Percentiles rank a stretch among this genome's conserved stretches.
These are phyloP conservation scores for Zelopaecilomyces penicillatus DNA, from an alignment of 2,329 filamentous ascomycete species.

Conservation along the genomic window DNA sequence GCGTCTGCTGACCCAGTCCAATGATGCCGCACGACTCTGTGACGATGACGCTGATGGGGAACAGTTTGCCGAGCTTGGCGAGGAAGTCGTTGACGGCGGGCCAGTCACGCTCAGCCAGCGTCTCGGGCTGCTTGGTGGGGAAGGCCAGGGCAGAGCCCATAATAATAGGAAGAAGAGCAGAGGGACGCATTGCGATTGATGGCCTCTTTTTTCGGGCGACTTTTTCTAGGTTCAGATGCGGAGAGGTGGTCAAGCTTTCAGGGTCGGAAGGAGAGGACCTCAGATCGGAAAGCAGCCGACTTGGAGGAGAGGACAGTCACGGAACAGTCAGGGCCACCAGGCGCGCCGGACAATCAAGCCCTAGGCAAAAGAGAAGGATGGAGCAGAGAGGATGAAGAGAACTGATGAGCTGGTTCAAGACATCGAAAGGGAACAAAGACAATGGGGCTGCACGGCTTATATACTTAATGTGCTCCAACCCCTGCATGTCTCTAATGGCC, in stretches of 20 bases:
- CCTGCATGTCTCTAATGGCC: too few relatives aligned
- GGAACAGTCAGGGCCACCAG: too few relatives aligned
- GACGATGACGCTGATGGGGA: constrained; percentile 10
- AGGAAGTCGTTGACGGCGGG: constrained; percentile 9
- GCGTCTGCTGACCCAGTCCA: constrained; percentile 6
- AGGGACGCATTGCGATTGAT: constrained; percentile 3
- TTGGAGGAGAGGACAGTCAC: too few relatives aligned
- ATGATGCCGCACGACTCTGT: constrained; percentile 11
- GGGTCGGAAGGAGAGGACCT: too few relatives aligned
- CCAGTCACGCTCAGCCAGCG: constrained; percentile 1
- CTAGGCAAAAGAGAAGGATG: not conserved
- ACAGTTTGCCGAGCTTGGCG: constrained; percentile 5
- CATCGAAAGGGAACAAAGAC: too few relatives aligned
- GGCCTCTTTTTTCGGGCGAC: too few relatives aligned
- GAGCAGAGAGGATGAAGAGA: not conserved
- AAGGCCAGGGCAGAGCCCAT: constrained; percentile 8
- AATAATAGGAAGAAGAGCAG: constrained; percentile 1
- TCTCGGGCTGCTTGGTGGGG: constrained; percentile 1
- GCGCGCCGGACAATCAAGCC: too few relatives aligned
- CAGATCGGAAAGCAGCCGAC: too few relatives aligned
- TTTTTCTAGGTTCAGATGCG: too few relatives aligned
- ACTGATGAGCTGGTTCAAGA: not conserved
- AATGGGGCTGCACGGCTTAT: too few relatives aligned
- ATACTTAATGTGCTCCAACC: too few relatives aligned
- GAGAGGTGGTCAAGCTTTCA: too few relatives aligned